A percentile compares a stretch with the other conserved stretches of the same genome.
These are phyloP conservation scores for Rubroboletus pulcherrimus DNA, from an alignment of 768 basidiomycete species.

Conservation along the genomic window DNA sequence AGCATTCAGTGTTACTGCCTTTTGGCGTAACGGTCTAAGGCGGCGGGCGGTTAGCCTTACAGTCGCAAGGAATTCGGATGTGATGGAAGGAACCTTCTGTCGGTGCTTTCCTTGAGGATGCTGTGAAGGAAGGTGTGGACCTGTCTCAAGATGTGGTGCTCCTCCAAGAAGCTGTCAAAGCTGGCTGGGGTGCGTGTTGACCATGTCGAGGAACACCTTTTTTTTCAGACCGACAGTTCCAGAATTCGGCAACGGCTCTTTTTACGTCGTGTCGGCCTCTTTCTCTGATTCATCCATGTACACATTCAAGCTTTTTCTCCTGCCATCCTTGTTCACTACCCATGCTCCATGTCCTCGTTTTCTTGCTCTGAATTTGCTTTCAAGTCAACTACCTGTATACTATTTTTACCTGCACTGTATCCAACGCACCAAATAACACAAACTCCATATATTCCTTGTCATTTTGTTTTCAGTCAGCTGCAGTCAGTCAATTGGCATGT, in stretches of 20 bases:
- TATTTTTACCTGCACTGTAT: not conserved
- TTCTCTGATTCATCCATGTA: too few species aligned
- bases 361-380: not conserved
- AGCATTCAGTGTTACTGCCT: too few species aligned
- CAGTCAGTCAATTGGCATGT: too few species aligned
- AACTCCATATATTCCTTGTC: not conserved
- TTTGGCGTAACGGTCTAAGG: too few species aligned
- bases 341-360: not conserved
- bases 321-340: not conserved
- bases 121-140: conserved; percentile 16
- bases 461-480: not conserved
- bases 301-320: not conserved
- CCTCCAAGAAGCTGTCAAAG: conserved; percentile 21
- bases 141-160: conserved; percentile 14
- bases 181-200: conserved; percentile 11
- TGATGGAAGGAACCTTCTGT: not conserved
- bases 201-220: not conserved
- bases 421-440: not conserved
- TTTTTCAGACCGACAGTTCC: not conserved
- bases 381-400: not conserved
- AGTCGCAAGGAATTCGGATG: too few species aligned
- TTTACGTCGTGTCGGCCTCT: not conserved
- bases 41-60: too few species aligned
- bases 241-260: not conserved
- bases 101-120: conserved; percentile 17